phyloP scores from a whole-genome alignment of 352 stramenopile genomes.

The Plasmopara halstedii region DNA sequence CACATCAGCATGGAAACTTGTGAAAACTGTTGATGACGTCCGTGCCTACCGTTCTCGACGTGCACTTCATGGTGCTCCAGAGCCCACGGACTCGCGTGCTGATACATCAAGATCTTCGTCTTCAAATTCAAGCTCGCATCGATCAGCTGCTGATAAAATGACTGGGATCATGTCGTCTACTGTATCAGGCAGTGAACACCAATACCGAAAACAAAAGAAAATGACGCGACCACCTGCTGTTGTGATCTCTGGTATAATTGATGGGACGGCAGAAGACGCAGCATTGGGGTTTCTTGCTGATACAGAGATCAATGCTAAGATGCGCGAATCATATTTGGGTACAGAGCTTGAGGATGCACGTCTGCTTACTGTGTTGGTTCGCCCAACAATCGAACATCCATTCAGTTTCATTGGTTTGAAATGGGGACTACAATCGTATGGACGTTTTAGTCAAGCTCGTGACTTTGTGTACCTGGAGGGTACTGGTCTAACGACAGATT shows the following conservation, averaged over 20 bases:
- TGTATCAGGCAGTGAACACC: slow-evolving; percentile 13
- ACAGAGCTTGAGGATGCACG: slow-evolving; percentile 29
- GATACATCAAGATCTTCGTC: slow-evolving; percentile 25
- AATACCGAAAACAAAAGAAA: slow-evolving; percentile 12
- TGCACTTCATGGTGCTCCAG: slow-evolving; percentile 15
- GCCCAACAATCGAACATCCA: slow-evolving; percentile 21
- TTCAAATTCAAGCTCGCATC: slow-evolving; percentile 17
- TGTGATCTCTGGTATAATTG: slow-evolving; percentile 25
- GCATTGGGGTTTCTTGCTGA: slow-evolving; percentile 32
- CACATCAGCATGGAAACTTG: slow-evolving; percentile 27
- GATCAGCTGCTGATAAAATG: slow-evolving; percentile 22
- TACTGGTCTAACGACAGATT: slow-evolving; percentile 22
- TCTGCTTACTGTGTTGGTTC: slow-evolving; percentile 26
- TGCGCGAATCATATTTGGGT: slow-evolving; percentile 32
- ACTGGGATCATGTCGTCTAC: slow-evolving; percentile 15
- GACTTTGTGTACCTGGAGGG: slow-evolving; percentile 44
- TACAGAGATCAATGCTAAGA: slow-evolving; percentile 28
- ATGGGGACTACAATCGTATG: slow-evolving; percentile 29
- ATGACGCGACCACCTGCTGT: slow-evolving; percentile 20
- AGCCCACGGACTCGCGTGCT: slow-evolving; percentile 13
- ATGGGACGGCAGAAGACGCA: slow-evolving; percentile 32
- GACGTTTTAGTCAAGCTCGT: slow-evolving; percentile 25
- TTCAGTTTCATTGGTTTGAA: slow-evolving; percentile 40
- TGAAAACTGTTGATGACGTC: slow-evolving; percentile 34
- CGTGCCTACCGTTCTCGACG: slow-evolving; percentile 27